phyloP scores from a whole-genome alignment of 176 grass and related monocot genomes.

The Juncus inflexus region DNA sequence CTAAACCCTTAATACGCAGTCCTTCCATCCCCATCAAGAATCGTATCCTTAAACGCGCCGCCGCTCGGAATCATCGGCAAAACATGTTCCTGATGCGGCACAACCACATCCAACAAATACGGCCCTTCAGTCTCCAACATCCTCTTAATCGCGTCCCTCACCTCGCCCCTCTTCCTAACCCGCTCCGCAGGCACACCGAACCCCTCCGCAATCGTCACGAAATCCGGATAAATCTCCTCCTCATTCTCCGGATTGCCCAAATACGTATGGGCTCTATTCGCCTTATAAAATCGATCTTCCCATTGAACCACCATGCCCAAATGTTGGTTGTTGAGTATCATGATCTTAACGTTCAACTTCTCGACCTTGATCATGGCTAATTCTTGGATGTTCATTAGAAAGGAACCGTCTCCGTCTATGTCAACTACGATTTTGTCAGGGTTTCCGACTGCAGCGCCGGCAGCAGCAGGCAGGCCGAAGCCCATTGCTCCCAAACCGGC shows the following conservation, averaged over 20 bases:
- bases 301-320: conserved; percentile 90
- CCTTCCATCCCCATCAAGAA: conserved; percentile 92
- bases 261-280: conserved; percentile 82
- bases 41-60: conserved; percentile 89
- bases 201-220: conserved; percentile 69
- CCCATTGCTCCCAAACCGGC: conserved; percentile 84
- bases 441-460: conserved; percentile 77
- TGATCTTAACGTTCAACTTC: conserved; percentile 69
- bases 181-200: conserved; percentile 82
- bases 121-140: conserved; percentile 91
- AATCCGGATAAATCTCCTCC: conserved; percentile 80
- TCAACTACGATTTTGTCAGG: conserved; percentile 76
- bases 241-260: conserved; percentile 75
- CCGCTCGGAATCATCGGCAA: conserved; percentile 97
- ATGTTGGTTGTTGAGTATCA: conserved; percentile 93
- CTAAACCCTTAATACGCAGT: conserved; percentile 39
- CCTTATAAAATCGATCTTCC: conserved; percentile 94
- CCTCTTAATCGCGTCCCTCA: conserved; percentile 60
- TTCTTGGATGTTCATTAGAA: conserved; percentile 95
- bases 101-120: conserved; percentile 76
- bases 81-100: conserved; percentile 91
- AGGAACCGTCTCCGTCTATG: conserved; percentile 90
- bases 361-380: conserved; percentile 76
- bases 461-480: conserved; percentile 86
- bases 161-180: conserved; percentile 64